Evolutionary conservation across 495 filamentous ascomycete species (phyloP), one percentile per base, ranked within the genome.

Genomic region (Penicillium soppii): DNA sequence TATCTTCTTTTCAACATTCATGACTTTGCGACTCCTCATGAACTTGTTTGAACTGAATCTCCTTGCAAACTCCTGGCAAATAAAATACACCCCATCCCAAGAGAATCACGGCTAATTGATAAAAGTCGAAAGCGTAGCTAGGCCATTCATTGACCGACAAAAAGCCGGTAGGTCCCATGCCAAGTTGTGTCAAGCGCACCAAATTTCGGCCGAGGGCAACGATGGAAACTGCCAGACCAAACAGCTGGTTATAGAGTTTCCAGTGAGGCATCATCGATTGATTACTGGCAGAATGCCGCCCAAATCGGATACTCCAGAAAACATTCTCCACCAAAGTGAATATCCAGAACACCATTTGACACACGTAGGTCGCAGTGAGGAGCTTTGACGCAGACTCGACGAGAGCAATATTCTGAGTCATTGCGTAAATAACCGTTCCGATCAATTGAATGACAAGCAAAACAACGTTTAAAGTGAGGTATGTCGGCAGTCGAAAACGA

Each of bases 71-170:
- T 12, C 29, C 51, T 5, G 51, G 51, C 15, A 54, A 12, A 36
- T 54, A 54, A 20, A 29, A 54, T 10, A 54, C 36, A 4, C 26
- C 51, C 51, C 51, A 54, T 20, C 43, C 51, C 13, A 36, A 16
- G 20, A 54, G 13, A 2, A 54, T 38, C 3, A 54, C 15, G 0
- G 36, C 20, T 35, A 47, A 40, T 38, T 54, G 51, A 40, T 54
- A 54, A 7, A 43, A 43, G 20, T 54, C 51, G 21, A 54, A 54
- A 15, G 44, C 51, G 29, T 54, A 54, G 2, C 25, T 43, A 20
- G 51, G 51, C 51, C 51, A 54, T 42, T 54, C 51, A 30, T 43
- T 47, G 1, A 47, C 38, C 7, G 42, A 20, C 1, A 54, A 37
- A 38, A 54, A 54, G 16, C 37, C 44, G 9, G 42, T 30, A 7